Evolutionary conservation across 208 protist genomes (phyloP).

Genomic region (Crithidia brevicula): DNA sequence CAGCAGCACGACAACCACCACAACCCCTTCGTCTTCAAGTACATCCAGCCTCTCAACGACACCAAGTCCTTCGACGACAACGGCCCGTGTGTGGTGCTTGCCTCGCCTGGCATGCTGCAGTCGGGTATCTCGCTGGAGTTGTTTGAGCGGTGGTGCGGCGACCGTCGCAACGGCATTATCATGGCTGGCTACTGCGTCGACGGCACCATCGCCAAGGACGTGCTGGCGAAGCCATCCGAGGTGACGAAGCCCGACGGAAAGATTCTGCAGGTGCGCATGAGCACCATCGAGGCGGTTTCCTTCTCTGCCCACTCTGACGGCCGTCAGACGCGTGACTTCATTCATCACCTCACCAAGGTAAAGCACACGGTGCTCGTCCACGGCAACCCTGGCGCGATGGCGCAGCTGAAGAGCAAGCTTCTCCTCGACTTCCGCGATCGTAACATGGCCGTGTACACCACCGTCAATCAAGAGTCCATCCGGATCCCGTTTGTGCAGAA

Average conservation of each 20-base stretch:
- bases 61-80: constrained; percentile 93
- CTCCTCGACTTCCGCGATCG: constrained; percentile 82
- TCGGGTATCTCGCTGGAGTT: constrained; percentile 97
- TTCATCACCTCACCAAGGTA: constrained; percentile 72
- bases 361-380: constrained; percentile 96
- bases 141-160: constrained; percentile 98
- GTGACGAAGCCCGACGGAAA: constrained; percentile 92
- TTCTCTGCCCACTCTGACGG: constrained; percentile 99
- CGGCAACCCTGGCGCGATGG: constrained; percentile 95
- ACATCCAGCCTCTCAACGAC: constrained; percentile 94
- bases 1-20: constrained; percentile 89
- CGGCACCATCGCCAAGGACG: constrained; percentile 96
- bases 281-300: constrained; percentile 94
- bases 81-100: constrained; percentile 95
- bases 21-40: constrained; percentile 98
- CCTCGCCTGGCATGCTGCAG: constrained; percentile 97
- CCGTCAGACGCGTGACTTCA: constrained; percentile 91
- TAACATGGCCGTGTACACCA: constrained; percentile 89
- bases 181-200: constrained; percentile 98
- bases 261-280: constrained; percentile 91
- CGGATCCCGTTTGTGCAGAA: constrained; percentile 94
- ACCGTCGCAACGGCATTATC: constrained; percentile 96
- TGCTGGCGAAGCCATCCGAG: constrained; percentile 84
- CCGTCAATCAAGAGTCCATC: constrained; percentile 94
- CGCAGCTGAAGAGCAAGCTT: constrained; percentile 93